phyloP scores from a whole-genome alignment of 2,329 filamentous ascomycete genomes.

The Domatiomyces globalis region DNA sequence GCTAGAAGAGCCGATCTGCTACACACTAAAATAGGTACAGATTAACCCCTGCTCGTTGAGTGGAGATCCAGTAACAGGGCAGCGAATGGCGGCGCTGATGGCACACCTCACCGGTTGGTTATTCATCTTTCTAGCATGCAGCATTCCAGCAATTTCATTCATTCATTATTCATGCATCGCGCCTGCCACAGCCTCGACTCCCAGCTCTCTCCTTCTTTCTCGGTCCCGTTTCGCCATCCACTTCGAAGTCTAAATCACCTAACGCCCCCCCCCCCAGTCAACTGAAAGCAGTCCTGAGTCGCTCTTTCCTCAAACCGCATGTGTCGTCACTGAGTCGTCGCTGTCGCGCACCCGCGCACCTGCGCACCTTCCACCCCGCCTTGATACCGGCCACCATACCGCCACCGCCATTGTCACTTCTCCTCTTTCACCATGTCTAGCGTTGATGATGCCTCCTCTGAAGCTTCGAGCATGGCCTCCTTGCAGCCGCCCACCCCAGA shows the following conservation, averaged over 20 bases:
- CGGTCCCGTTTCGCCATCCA: background rate
- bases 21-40: too few relatives aligned
- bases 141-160: background rate
- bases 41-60: background rate
- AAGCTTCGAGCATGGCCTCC: background rate
- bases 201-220: background rate
- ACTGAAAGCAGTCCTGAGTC: background rate
- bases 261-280: background rate
- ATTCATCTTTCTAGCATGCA: background rate
- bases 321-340: background rate
- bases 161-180: background rate
- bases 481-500: background rate
- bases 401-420: background rate
- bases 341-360: background rate
- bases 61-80: background rate
- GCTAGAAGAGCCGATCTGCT: too few relatives aligned
- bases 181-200: background rate
- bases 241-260: background rate
- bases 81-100: background rate
- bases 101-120: background rate
- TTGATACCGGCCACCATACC: background rate
- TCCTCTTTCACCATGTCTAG: background rate
- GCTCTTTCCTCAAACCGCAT: background rate
- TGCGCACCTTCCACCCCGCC: background rate
- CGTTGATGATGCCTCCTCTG: background rate